A percentile compares a stretch with the other conserved stretches of the same genome.
Conservation (phyloP, 2,329 filamentous ascomycete genomes). For the Venturia carpophila region DNA sequence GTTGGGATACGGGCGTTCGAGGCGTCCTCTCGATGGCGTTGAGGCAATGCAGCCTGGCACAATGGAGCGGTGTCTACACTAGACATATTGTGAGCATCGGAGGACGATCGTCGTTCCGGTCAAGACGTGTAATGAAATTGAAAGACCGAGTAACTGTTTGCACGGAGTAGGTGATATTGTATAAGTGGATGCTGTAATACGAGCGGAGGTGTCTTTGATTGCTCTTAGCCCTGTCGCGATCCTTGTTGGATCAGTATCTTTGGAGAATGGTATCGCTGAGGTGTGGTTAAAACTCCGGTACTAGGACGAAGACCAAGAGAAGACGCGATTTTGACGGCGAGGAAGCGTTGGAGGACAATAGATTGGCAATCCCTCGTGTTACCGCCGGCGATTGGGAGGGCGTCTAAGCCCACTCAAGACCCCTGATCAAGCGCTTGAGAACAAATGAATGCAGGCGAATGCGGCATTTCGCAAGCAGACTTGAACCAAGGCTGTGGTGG, state of each 20-base stretch:
- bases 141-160: not conserved
- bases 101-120: not conserved
- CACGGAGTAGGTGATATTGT: not conserved
- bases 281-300: not conserved
- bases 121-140: not conserved
- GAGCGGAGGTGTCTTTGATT: slow-evolving; percentile 5
- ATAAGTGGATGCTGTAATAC: slow-evolving; percentile 11
- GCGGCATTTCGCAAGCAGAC: not conserved
- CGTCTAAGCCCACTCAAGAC: slow-evolving; percentile 4
- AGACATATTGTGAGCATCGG: not conserved
- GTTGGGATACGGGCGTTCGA: slow-evolving; percentile 5
- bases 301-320: not conserved
- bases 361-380: not conserved
- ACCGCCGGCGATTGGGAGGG: not conserved
- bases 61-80: slow-evolving; percentile 1
- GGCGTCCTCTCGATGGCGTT: slow-evolving; percentile 6
- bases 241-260: not conserved
- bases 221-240: not conserved
- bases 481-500: not conserved
- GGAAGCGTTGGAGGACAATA: not conserved
- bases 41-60: slow-evolving; percentile 8
- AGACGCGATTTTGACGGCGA: not conserved
- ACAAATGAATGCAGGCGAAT: not conserved
- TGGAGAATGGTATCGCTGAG: not conserved
- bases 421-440: slow-evolving; percentile 1